These are phyloP conservation scores for Exophiala phaeomuriformis DNA, from an alignment of 2,329 filamentous ascomycete genomes.

Conservation along the genomic window DNA sequence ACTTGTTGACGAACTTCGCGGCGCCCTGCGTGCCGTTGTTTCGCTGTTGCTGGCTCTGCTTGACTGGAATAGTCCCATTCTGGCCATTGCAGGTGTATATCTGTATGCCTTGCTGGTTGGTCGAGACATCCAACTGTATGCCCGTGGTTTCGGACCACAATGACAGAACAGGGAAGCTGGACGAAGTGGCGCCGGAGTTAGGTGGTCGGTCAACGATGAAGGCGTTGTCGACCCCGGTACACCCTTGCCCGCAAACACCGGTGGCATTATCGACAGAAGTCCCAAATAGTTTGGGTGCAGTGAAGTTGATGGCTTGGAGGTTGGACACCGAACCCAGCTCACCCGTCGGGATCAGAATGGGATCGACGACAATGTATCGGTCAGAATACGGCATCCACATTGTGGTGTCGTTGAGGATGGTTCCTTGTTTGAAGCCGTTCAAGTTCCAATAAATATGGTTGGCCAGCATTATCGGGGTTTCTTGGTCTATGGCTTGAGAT, in stretches of 20 bases:
- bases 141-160: conserved; percentile 64
- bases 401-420: conserved; percentile 37
- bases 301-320: conserved; percentile 59
- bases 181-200: conserved; percentile 26
- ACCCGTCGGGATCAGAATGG: conserved; percentile 67
- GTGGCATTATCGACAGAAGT: conserved; percentile 56
- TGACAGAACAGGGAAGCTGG: conserved; percentile 47
- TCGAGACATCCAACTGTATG: conserved; percentile 72
- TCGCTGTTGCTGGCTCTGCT: conserved; percentile 39
- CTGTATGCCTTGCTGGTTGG: conserved; percentile 81
- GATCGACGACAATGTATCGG: conserved; percentile 44
- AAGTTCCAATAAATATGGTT: conserved; percentile 49
- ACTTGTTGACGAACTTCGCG: conserved; percentile 49
- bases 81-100: conserved; percentile 76
- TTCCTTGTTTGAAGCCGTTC: conserved; percentile 41
- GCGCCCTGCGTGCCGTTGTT: conserved; percentile 51
- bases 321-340: conserved; percentile 70
- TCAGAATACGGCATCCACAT: conserved; percentile 41
- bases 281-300: conserved; percentile 69
- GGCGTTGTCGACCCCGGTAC: conserved; percentile 71
- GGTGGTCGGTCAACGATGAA: conserved; percentile 42
- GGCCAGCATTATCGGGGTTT: conserved; percentile 45
- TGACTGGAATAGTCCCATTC: conserved; percentile 53
- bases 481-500: conserved; percentile 39
- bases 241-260: conserved; percentile 72